phyloP scores from a whole-genome alignment of 1,139 yeast genomes.

The Blastobotrys proliferans region DNA sequence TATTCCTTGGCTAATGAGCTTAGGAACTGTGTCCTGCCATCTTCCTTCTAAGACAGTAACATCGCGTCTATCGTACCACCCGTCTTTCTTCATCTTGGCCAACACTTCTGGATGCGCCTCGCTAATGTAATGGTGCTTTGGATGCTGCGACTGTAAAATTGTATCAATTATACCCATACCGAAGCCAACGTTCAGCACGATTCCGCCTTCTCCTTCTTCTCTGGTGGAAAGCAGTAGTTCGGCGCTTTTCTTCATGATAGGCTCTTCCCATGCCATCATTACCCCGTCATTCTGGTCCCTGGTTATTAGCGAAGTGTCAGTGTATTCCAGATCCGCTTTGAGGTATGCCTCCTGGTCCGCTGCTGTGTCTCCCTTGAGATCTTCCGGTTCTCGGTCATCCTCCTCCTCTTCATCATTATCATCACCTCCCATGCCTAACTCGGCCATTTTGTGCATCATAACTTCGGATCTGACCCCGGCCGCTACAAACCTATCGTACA shows the following conservation, averaged over 20 bases:
- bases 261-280: constrained; percentile 96
- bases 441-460: constrained; percentile 66
- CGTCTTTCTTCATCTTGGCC: constrained; percentile 59
- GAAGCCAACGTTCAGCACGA: constrained; percentile 80
- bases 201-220: constrained; percentile 37
- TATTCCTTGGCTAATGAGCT: constrained; percentile 59
- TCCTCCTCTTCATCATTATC: constrained; percentile 31
- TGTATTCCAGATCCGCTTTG: constrained; percentile 62
- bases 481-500: constrained; percentile 57
- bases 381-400: constrained; percentile 17
- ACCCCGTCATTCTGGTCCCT: constrained; percentile 79
- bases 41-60: constrained; percentile 79
- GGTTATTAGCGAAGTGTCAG: constrained; percentile 68
- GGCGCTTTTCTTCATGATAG: constrained; percentile 77
- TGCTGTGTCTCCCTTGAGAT: constrained; percentile 27
- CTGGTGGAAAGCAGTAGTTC: constrained; percentile 43
- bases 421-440: too few relatives aligned
- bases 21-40: constrained; percentile 82
- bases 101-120: constrained; percentile 96
- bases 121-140: constrained; percentile 75
- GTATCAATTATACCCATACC: constrained; percentile 95
- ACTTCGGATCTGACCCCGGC: constrained; percentile 93
- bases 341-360: constrained; percentile 59
- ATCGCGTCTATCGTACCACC: constrained; percentile 76
- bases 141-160: constrained; percentile 58